A percentile compares a stretch with the other conserved stretches of the same genome.
Evolutionary conservation across 169 alveolate species (phyloP).

Genomic region (Cryptosporidium tyzzeri): DNA sequence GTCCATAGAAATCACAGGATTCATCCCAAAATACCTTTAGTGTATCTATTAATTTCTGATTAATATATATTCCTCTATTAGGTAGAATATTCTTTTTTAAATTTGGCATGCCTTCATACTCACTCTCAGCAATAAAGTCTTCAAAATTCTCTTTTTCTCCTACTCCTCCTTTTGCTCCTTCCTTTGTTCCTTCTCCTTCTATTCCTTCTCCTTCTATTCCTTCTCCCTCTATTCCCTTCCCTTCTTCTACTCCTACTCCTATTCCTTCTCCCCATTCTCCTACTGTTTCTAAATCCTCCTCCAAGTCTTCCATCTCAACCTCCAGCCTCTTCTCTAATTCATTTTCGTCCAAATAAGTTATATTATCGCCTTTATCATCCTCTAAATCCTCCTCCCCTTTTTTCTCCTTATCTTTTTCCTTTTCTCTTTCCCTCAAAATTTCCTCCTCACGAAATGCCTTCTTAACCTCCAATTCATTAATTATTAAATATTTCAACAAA

Average conservation of each 20-base stretch:
- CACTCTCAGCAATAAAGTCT: not conserved
- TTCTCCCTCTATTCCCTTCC: not conserved
- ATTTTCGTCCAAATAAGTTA: not conserved
- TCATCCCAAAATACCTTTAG: slow-evolving; percentile 54
- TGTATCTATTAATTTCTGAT: slow-evolving; percentile 20
- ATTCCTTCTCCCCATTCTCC: not conserved
- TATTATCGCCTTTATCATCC: not conserved
- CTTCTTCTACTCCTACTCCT: not conserved
- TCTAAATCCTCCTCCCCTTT: not conserved
- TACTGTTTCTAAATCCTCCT: not conserved
- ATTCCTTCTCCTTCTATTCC: not conserved
- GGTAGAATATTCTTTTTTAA: slow-evolving; percentile 6
- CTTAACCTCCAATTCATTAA: slow-evolving; percentile 8
- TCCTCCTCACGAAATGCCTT: not conserved
- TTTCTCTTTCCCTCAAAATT: not conserved
- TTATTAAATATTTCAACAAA: slow-evolving; percentile 30
- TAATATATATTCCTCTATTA: slow-evolving; percentile 33
- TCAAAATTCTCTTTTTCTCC: not conserved
- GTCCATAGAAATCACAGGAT: slow-evolving; percentile 39
- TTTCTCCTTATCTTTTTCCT: not conserved
- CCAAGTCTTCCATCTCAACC: slow-evolving; percentile 10
- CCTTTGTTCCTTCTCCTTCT: not conserved
- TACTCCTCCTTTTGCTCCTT: not conserved
- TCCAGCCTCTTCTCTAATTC: slow-evolving; percentile 9
- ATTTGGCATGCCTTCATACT: not conserved